Base-by-base conservation (phyloP, 768 basidiomycete genomes). In the Austroboletus eburneus region DNA sequence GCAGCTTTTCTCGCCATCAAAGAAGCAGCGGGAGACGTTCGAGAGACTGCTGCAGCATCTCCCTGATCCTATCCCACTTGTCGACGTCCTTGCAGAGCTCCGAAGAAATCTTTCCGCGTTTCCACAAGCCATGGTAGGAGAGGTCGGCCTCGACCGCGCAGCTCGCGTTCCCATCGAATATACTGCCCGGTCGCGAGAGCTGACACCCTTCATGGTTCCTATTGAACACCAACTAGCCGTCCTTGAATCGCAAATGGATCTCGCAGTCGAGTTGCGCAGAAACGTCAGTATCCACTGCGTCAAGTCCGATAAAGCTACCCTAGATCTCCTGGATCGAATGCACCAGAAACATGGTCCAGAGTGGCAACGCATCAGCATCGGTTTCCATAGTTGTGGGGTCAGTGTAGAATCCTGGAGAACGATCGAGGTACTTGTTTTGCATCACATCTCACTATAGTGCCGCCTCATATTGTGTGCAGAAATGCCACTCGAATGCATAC, bases 211-310 rank as follows among this genome's bases (percentile, higher is more conserved):
- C 69, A 75, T 76, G 35, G 80, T 88, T 20, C 86, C 88, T 5
- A 66, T 94, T 44, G 72, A 76, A 22, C 95, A 98, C 64, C 95
- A 99, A 60, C 52, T 88, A 7, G 68, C 72, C 4, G 63, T 98
- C n/a, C 73, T 95, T 17, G 83, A 92, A 57, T 77, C 84, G 4
- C 95, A 97, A 61, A 62, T 98, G 45, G 81, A 82, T 29, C 58
- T 98, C n/a, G 95, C 95, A 2, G 72, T 93, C 3, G 84, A 90
- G 57, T 63, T 90, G 9, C 67, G 75, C 16, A 75, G 90, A 35
- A 91, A 88, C 60, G 73, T 95, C 46, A 92, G 89, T 55, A 54
- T 97, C 23, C 95, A 99, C 58, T 90, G 87, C 51, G 93, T 95
- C 42, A 87, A 88, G 62, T 75, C 80, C 9, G 82, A 82, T 36